Evolutionary conservation across 495 filamentous ascomycete species (phyloP).

Genomic region (Penicillium turbatum): DNA sequence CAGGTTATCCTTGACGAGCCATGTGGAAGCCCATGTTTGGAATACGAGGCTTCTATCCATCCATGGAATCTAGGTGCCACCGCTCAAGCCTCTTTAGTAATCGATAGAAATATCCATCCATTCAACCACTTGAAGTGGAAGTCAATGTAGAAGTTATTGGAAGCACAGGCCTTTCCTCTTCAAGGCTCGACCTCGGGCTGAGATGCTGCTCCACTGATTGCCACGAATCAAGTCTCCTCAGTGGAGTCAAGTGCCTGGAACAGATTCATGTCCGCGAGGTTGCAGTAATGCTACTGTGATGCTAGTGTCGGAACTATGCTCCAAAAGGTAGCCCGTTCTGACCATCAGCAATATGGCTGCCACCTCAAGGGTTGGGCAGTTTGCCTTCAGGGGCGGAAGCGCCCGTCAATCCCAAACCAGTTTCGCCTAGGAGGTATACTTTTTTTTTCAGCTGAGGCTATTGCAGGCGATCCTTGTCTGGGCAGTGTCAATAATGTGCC

Average conservation of each 20-base stretch:
- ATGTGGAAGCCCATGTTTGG: constrained; percentile 1
- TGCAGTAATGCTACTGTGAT: neutral
- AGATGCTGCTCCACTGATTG: neutral
- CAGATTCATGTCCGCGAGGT: neutral
- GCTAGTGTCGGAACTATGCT: neutral
- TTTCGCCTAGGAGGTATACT: no score
- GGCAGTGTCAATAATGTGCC: neutral
- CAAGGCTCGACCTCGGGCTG: neutral
- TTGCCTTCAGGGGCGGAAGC: neutral
- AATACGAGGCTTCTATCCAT: neutral
- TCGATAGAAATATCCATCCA: no score
- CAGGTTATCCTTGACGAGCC: neutral
- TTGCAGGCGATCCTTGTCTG: neutral
- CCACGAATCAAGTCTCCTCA: neutral
- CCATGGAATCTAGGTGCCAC: neutral
- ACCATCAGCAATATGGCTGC: neutral
- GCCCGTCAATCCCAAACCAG: neutral
- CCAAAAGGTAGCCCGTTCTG: neutral
- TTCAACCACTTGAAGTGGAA: no score
- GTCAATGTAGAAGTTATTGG: neutral
- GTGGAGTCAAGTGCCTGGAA: neutral
- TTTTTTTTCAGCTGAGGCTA: neutral
- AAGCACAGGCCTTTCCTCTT: neutral
- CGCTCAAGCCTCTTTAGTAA: neutral
- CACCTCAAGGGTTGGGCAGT: no score